Evolutionary conservation across 257 asterid genomes (phyloP), one percentile per base, ranked within the genome.

Genomic region (Lantana camara): DNA sequence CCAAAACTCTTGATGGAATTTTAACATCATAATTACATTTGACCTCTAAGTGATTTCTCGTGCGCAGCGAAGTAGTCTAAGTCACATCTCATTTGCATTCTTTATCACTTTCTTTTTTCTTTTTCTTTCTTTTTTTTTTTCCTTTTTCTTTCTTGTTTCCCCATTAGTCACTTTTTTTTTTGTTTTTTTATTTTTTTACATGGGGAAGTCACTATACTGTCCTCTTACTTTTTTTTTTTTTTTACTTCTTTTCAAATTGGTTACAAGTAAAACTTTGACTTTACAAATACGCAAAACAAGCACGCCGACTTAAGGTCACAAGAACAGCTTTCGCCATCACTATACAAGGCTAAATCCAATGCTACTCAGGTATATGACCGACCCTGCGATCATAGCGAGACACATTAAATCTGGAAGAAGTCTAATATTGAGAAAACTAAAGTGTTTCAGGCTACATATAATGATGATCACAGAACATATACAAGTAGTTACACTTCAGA

Each of bases 381-480:
- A 76, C 78, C 95, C 88, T 82, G 96, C 87, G 92, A 88, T 81
- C 84, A 83, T 67, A 84, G 82, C 73, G 76, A 81, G 82, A 76
- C 73, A 74, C 68, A 66, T 76, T 72, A 67, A 70, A 70, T 34
- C 57, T 58, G 66, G 56, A 68, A 56, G 54, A 67, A 66, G 45
- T 60, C 66, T 41, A 41, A 73, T 57, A 44, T 23, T 5, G 59
- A 45, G 41, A 64, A 45, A 56, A 48, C 40, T 16, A 16, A 15
- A 15, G 22, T 17, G 45, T 37, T 73, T 30, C 62, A 56, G 29
- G 35, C 29, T 57, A 60, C 60, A 67, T 46, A 17, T 51, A 68
- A 49, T 57, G 64, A 58, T 42, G 22, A 51, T 27, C 47, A 73
- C 13, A 44, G 22, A 37, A 54, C 22, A 49, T 70, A 37, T 56